These are phyloP conservation scores for Diospyros kaki DNA, from an alignment of 148 eudicot species.

Conservation along the genomic window DNA sequence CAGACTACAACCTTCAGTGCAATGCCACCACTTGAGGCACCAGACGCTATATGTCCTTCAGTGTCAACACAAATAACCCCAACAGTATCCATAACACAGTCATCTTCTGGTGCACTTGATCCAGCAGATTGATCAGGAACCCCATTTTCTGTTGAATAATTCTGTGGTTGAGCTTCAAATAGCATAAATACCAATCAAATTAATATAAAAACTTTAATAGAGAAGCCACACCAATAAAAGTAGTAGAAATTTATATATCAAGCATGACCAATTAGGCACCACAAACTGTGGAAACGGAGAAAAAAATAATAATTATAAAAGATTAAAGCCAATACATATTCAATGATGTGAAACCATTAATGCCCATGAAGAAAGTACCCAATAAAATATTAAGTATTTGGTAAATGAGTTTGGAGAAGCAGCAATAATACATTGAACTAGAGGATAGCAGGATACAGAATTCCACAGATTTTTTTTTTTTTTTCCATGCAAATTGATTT, in stretches of 20 bases:
- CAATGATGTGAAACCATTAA: not conserved
- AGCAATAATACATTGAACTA: not conserved
- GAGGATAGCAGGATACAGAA: too few relatives aligned
- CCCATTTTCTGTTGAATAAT: slow-evolving; percentile 25
- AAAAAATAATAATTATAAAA: too few relatives aligned
- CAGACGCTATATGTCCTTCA: slow-evolving; percentile 77
- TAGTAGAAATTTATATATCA: not conserved
- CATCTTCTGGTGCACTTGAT: slow-evolving; percentile 34
- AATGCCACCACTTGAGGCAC: slow-evolving; percentile 98
- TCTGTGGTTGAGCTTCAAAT: slow-evolving; percentile 26
- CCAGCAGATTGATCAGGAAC: slow-evolving; percentile 21
- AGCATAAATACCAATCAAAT: slow-evolving; percentile 5
- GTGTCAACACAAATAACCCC: slow-evolving; percentile 91
- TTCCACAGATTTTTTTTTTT: too few relatives aligned
- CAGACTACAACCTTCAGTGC: slow-evolving; percentile 70
- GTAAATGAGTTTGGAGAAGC: not conserved
- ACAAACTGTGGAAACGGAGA: not conserved
- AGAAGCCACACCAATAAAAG: not conserved
- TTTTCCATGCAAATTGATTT: not conserved
- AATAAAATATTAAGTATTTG: not conserved
- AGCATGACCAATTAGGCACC: not conserved
- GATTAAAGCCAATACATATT: not conserved
- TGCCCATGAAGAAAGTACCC: not conserved
- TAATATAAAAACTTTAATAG: not conserved
- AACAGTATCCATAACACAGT: slow-evolving; percentile 72